Evolutionary conservation across 2,329 filamentous ascomycete species (phyloP), one percentile per base, ranked within the genome.

Genomic region (Cytospora leucostoma): DNA sequence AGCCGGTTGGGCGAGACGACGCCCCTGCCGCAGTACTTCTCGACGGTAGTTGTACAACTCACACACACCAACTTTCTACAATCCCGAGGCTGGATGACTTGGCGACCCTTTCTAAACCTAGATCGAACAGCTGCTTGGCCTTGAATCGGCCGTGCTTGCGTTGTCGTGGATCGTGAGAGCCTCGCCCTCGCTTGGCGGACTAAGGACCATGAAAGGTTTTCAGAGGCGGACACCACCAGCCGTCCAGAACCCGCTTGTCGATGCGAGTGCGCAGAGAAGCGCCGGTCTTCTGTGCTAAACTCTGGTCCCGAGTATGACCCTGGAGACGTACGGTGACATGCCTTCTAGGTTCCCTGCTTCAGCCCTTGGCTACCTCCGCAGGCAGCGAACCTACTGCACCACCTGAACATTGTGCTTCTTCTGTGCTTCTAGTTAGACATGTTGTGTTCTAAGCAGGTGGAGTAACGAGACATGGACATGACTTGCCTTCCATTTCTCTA

Each of bases 401-500:
- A 94, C 89, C 75, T 94, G 91, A 58, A 95, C 85, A 72, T 94
- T 94, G 79, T 95, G 92, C 86, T 93, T 93, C 77, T 93, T 93
- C 91, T 93, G 76, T 74, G 74, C 8, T 40, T 34, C 27, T 8
- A 21, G 52, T 61, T 32, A 61, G 40, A 49, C 10, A 47, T 12
- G 33, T 12, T 12, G 17, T 17, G 15, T 7, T 10, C 11, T 1
- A 19, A 17, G 54, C 5, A 34, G 7, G 7, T 51, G 1, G 0
- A 10, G 0, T 3, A 27, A 32, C 10, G 21, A 12, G 12, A 27
- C 12, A n/a, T 7, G 27, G 33, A 33, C 47, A 60, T 27, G n/a
- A 61, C 87, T 64, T 79, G 96, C 94, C 92, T 99, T 99, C 95
- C 95, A 99, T 77, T 89, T 93, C 75, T 99, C 94, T 82, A 99